Conservation (phyloP, 352 stramenopile genomes). For the Saprolegnia parasitica region DNA sequence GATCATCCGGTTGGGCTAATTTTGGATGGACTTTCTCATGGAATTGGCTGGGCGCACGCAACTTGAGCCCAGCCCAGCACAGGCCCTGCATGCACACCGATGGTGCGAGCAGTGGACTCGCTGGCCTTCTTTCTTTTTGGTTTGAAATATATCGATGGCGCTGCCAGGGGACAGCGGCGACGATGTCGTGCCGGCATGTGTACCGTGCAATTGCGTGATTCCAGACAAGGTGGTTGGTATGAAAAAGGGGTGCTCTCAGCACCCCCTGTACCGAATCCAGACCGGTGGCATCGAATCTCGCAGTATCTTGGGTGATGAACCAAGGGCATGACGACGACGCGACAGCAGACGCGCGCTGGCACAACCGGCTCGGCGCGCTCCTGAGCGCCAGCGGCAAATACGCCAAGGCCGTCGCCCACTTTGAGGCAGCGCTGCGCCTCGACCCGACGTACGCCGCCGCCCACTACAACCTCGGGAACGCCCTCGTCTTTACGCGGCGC, state of each 20-base stretch:
- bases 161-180: too few species aligned
- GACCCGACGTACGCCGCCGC: conserved; percentile 36
- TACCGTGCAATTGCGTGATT: too few species aligned
- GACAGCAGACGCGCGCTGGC: conserved; percentile 27
- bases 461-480: conserved; percentile 49
- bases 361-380: conserved; percentile 35
- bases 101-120: too few species aligned
- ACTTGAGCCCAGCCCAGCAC: not conserved
- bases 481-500: not conserved
- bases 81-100: too few species aligned
- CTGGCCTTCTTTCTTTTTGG: too few species aligned
- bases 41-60: not conserved
- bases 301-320: not conserved
- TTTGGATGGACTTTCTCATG: not conserved
- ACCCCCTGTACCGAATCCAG: too few species aligned
- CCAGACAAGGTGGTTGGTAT: too few species aligned
- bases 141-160: too few species aligned
- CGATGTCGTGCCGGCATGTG: too few species aligned
- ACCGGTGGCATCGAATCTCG: not conserved
- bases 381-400: conserved; percentile 28
- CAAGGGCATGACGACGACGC: conserved; percentile 11
- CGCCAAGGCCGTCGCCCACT: conserved; percentile 36
- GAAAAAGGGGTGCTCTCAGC: too few species aligned
- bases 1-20: not conserved
- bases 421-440: conserved; percentile 34